These are phyloP conservation scores for Fomitopsis serialis DNA, from an alignment of 768 basidiomycete species.

Conservation along the genomic window DNA sequence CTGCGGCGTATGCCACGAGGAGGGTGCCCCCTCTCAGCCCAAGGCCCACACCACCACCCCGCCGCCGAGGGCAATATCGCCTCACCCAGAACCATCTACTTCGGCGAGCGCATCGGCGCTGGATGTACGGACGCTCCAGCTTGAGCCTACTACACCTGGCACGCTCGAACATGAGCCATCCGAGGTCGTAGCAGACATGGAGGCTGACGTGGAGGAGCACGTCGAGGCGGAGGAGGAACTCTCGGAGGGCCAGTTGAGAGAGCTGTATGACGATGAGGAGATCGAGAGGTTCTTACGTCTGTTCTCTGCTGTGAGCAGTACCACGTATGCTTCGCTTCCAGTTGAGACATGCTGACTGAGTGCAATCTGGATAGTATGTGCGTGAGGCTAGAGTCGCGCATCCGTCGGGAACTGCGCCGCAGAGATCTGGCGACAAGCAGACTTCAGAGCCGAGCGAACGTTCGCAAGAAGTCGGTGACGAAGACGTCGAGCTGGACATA, in stretches of 20 bases:
- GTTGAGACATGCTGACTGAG: background rate
- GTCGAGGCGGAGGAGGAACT: slow-evolving; percentile 25
- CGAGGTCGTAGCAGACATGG: background rate
- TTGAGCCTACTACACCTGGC: background rate
- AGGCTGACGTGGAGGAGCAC: background rate
- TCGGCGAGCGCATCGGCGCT: too few relatives aligned
- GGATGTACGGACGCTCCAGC: background rate
- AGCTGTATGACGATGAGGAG: slow-evolving; percentile 60
- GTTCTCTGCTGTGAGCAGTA: slow-evolving; percentile 52
- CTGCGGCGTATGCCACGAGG: background rate
- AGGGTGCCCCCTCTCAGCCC: background rate
- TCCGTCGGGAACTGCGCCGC: background rate
- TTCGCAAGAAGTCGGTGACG: background rate
- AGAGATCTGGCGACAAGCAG: slow-evolving; percentile 12
- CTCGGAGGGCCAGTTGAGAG: slow-evolving; percentile 49
- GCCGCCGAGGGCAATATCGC: background rate
- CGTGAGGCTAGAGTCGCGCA: slow-evolving; percentile 43
- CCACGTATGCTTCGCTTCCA: background rate
- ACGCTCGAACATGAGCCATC: background rate
- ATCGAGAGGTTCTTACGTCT: slow-evolving; percentile 52
- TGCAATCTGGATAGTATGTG: slow-evolving; percentile 42
- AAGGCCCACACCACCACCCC: too few relatives aligned
- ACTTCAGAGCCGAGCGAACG: background rate
- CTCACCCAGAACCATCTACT: background rate
- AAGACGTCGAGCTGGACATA: slow-evolving; percentile 4